These are phyloP conservation scores for Pisolithus microcarpus DNA, from an alignment of 768 basidiomycete genomes.

Conservation along the genomic window DNA sequence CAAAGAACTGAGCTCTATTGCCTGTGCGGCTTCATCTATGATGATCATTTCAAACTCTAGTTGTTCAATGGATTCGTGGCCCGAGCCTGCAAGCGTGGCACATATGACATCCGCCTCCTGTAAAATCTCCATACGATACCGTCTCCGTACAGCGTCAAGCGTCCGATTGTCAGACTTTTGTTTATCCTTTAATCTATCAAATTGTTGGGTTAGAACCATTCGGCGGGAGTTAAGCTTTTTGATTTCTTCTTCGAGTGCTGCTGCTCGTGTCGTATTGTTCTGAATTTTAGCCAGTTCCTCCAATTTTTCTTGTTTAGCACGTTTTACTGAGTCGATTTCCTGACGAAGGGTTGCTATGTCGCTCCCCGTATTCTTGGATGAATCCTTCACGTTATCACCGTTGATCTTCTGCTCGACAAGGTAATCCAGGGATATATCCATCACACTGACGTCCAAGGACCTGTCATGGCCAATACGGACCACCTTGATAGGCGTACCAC, in stretches of 20 bases:
- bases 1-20: slow-evolving; percentile 88
- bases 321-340: slow-evolving; percentile 67
- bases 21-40: slow-evolving; percentile 97
- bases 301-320: slow-evolving; percentile 49
- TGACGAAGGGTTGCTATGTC: slow-evolving; percentile 53
- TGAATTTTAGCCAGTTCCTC: slow-evolving; percentile 50
- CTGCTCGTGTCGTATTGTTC: slow-evolving; percentile 48
- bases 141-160: slow-evolving; percentile 75
- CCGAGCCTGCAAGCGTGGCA: slow-evolving; percentile 86
- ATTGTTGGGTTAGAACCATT: slow-evolving; percentile 54
- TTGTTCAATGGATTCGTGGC: slow-evolving; percentile 76
- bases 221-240: slow-evolving; percentile 57
- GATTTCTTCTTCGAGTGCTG: slow-evolving; percentile 66
- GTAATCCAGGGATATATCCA: slow-evolving; percentile 80
- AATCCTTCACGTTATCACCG: slow-evolving; percentile 29
- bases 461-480: slow-evolving; percentile 84
- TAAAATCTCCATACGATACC: slow-evolving; percentile 67
- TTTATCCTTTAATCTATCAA: slow-evolving; percentile 76
- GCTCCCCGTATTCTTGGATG: slow-evolving; percentile 45
- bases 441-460: slow-evolving; percentile 69
- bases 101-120: slow-evolving; percentile 91
- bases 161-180: slow-evolving; percentile 74
- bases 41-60: slow-evolving; percentile 93
- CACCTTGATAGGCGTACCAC: slow-evolving; percentile 58
- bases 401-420: slow-evolving; percentile 75